Evolutionary conservation across 2,329 filamentous ascomycete genomes (phyloP).

Genomic region (Emmonsia crescens): DNA sequence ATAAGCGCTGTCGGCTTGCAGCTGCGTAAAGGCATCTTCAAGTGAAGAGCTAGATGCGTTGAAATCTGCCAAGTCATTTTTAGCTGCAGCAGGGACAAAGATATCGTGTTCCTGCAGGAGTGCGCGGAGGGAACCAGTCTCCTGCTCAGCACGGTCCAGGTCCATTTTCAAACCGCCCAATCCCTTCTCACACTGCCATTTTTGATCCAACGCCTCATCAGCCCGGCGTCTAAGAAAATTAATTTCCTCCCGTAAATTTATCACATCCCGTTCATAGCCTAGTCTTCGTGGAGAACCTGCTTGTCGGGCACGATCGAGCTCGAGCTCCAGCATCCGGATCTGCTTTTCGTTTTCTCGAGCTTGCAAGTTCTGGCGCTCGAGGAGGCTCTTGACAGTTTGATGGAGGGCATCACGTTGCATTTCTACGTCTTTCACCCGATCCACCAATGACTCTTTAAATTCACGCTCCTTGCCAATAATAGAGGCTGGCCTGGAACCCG

Average conservation of each 20-base stretch:
- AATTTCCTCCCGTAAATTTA: slow-evolving; percentile 70
- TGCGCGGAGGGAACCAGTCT: slow-evolving; percentile 70
- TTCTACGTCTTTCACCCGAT: slow-evolving; percentile 84
- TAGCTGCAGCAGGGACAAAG: slow-evolving; percentile 46
- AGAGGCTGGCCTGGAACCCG: slow-evolving; percentile 41
- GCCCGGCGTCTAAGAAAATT: slow-evolving; percentile 72
- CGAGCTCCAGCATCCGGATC: slow-evolving; percentile 62
- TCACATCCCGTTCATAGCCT: slow-evolving; percentile 76
- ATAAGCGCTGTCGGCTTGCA: slow-evolving; percentile 58
- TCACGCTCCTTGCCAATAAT: slow-evolving; percentile 44
- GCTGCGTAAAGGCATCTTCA: slow-evolving; percentile 60
- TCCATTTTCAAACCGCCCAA: slow-evolving; percentile 88
- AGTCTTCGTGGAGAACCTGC: slow-evolving; percentile 57
- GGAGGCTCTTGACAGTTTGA: slow-evolving; percentile 69
- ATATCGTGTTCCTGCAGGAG: slow-evolving; percentile 78
- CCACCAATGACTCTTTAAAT: slow-evolving; percentile 58
- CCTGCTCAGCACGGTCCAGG: slow-evolving; percentile 85
- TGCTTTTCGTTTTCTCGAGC: slow-evolving; percentile 74
- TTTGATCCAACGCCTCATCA: slow-evolving; percentile 88
- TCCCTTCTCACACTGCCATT: slow-evolving; percentile 91
- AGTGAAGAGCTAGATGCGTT: slow-evolving; percentile 60
- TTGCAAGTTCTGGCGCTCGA: slow-evolving; percentile 77
- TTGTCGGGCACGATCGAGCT: slow-evolving; percentile 61
- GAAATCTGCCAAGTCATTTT: slow-evolving; percentile 32
- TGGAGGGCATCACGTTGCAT: slow-evolving; percentile 88